phyloP scores from a whole-genome alignment of 2,329 filamentous ascomycete species.

The Corniculantispora saksenae region DNA sequence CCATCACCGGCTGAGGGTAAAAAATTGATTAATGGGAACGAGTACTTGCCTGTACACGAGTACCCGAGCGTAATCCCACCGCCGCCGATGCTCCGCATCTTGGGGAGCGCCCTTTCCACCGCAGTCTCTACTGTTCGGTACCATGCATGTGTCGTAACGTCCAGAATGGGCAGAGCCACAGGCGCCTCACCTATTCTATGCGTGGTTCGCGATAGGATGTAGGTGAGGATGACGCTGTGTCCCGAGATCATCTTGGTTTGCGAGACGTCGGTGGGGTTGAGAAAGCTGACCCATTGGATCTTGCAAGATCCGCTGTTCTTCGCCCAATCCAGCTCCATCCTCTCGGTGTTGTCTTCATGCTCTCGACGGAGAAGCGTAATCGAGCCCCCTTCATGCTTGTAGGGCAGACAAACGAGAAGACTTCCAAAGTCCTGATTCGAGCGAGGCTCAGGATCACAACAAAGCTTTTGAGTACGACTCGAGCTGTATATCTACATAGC shows the following conservation, averaged over 20 bases:
- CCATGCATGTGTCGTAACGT: constrained; percentile 2
- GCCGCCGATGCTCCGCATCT: constrained; percentile 1
- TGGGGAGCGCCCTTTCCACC: neutral
- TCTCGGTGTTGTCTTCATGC: constrained; percentile 5
- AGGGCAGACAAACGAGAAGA: constrained; percentile 4
- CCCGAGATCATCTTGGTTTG: constrained; percentile 5
- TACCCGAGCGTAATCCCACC: constrained; percentile 3
- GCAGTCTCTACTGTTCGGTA: neutral
- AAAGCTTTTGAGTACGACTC: constrained; percentile 1
- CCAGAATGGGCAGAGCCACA: constrained; percentile 1
- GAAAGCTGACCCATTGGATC: constrained; percentile 5
- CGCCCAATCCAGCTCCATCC: constrained; percentile 3
- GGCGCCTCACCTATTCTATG: neutral
- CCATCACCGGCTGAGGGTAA: neutral
- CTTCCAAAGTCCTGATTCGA: constrained; percentile 3
- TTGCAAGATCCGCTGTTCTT: constrained; percentile 2
- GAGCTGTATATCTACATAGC: constrained; percentile 3
- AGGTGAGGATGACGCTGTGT: constrained; percentile 4
- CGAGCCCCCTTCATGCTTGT: constrained; percentile 1
- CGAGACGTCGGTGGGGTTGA: constrained; percentile 3
- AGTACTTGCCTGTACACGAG: constrained; percentile 3
- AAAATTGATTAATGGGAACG: constrained; percentile 3
- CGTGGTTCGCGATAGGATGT: constrained; percentile 1
- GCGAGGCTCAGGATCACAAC: neutral
- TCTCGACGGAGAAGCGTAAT: constrained; percentile 7